Evolutionary conservation across 371 early-diverging fungal genomes (phyloP), one percentile per base, ranked within the genome.

Genomic region (Mucor velutinosus): DNA sequence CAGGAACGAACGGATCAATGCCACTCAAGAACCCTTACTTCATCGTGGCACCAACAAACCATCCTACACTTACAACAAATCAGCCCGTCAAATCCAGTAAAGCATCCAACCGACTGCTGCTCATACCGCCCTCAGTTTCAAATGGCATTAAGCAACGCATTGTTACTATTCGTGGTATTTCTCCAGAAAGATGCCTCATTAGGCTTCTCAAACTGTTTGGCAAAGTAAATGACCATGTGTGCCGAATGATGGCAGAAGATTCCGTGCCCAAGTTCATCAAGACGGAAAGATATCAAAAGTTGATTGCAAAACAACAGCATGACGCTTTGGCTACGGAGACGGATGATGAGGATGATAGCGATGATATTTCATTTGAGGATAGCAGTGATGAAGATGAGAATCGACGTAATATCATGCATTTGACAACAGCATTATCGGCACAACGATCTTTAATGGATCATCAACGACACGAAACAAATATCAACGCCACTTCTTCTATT

Each of bases 231-330:
- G 87, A 88, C 6, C 90, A 91, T 56, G 87, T 91, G 37, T 93
- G 89, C 74, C 73, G 84, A 19, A 79, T 93, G 30, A 89, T 91
- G 90, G 90, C 93, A 15, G 86, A 87, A 21, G 93, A 93, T 60
- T 91, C 92, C 4, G 87, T 91, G 11, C 92, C 93, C 1, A 93
- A 91, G 73, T 93, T 91, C 71, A 77, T 87, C 12, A 86, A 81
- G 64, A 91, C 93, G 10, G 76, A 83, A 23, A 78, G 78, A 67
- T 93, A 93, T 66, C 74, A 70, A 12, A 65, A 77, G 33, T 53
- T 80, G 10, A 23, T 78, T 17, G 59, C 29, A 25, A 55, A 72
- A n/a, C 53, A 60, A 41, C 30, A 67, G 15, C 19, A 41, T 3
- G 14, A 59, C 14, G 47, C 32, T 23, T 25, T 53, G 17, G 14